Evolutionary conservation across 768 basidiomycete species (phyloP).

Genomic region (Tephrocybe rancida): DNA sequence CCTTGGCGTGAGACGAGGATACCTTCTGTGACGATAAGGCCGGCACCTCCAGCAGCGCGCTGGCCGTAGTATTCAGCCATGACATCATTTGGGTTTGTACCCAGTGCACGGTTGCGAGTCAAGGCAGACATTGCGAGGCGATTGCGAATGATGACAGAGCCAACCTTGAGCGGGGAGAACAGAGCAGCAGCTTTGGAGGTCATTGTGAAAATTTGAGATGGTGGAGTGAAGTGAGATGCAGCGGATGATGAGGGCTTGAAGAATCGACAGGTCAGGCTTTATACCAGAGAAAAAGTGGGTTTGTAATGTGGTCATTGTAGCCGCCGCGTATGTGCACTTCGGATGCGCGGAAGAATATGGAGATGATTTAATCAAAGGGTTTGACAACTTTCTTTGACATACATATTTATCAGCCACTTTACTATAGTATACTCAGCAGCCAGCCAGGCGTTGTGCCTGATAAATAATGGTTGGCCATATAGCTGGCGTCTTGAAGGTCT

Average conservation of each 20-base stretch:
- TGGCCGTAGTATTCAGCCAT: conserved; percentile 41
- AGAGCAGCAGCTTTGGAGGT: conserved; percentile 15
- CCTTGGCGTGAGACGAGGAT: conserved; percentile 43
- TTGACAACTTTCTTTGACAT: too few relatives aligned
- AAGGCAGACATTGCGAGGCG: conserved; percentile 35
- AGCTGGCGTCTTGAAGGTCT: too few relatives aligned
- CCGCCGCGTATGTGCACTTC: too few relatives aligned
- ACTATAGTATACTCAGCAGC: too few relatives aligned
- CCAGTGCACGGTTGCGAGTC: conserved; percentile 36
- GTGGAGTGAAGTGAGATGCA: neutral
- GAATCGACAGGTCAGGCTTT: too few relatives aligned
- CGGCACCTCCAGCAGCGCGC: conserved; percentile 37
- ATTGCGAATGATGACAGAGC: conserved; percentile 33
- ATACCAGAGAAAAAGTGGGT: too few relatives aligned
- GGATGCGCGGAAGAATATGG: too few relatives aligned
- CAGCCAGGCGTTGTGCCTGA: too few relatives aligned
- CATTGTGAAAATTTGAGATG: neutral
- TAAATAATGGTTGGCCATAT: too few relatives aligned
- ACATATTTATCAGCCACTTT: too few relatives aligned
- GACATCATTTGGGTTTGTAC: conserved; percentile 33
- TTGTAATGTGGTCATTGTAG: too few relatives aligned
- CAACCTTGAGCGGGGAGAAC: conserved; percentile 32
- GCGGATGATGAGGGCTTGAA: neutral
- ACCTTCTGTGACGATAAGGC: conserved; percentile 39
- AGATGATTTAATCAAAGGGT: too few relatives aligned